Evolutionary conservation across 192 early-diverging fungal genomes (phyloP).

Genomic region (Martensiomyces pterosporus): DNA sequence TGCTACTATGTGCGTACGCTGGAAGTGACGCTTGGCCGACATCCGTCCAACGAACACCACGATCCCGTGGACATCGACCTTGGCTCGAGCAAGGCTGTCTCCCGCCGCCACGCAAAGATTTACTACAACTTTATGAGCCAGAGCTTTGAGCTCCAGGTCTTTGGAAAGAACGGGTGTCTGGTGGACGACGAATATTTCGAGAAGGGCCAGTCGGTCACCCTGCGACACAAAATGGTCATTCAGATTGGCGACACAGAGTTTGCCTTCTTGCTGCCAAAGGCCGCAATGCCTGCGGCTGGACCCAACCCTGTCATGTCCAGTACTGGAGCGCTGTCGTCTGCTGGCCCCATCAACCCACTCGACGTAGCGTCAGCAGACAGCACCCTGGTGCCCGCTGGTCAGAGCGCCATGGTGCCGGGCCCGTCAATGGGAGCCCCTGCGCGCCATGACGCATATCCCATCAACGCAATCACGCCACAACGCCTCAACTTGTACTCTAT

Average conservation of each 20-base stretch:
- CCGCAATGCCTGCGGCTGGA: conserved; percentile 12
- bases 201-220: conserved; percentile 57
- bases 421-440: no score
- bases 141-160: conserved; percentile 79
- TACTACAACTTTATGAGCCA: conserved; percentile 79
- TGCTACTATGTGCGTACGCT: conserved; percentile 83
- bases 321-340: background rate
- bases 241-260: conserved; percentile 81
- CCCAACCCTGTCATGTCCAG: no score
- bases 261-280: conserved; percentile 71
- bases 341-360: no score
- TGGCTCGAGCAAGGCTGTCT: conserved; percentile 79
- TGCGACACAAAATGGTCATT: conserved; percentile 60
- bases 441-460: conserved; percentile 17
- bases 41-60: conserved; percentile 46
- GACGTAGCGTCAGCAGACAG: no score
- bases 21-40: conserved; percentile 72
- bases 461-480: conserved; percentile 48
- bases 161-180: conserved; percentile 86
- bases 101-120: conserved; percentile 79
- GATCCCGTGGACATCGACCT: conserved; percentile 84
- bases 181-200: conserved; percentile 80
- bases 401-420: no score
- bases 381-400: no score
- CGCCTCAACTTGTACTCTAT: conserved; percentile 40